Evolutionary conservation across 2,329 filamentous ascomycete genomes (phyloP).

Genomic region (Claviceps citrina): DNA sequence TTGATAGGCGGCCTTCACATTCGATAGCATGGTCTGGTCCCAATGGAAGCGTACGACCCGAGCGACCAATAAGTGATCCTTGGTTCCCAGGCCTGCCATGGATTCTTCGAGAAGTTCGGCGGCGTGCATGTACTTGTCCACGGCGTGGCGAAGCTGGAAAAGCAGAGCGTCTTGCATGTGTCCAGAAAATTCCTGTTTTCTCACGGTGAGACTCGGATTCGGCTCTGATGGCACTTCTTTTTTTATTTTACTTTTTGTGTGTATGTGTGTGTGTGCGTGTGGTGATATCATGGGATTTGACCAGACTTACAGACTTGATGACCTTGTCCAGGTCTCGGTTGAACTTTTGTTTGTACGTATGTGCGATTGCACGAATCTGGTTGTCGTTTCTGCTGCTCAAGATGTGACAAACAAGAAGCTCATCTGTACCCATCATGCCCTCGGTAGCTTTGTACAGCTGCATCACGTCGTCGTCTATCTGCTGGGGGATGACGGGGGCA

Average conservation of each 20-base stretch:
- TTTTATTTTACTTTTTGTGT: too few relatives aligned
- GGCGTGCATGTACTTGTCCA: constrained; percentile 72
- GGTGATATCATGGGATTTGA: background rate
- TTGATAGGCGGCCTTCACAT: constrained; percentile 65
- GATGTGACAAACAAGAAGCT: constrained; percentile 64
- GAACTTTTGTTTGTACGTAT: constrained; percentile 61
- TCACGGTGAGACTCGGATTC: background rate
- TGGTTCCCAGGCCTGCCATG: constrained; percentile 79
- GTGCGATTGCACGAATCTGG: constrained; percentile 68
- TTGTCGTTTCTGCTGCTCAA: constrained; percentile 61
- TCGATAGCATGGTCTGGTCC: constrained; percentile 58
- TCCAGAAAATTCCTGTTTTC: constrained; percentile 57
- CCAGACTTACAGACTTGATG: constrained; percentile 45
- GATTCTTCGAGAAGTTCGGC: constrained; percentile 68
- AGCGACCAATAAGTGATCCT: constrained; percentile 63
- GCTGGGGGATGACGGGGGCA: constrained; percentile 53
- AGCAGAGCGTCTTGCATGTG: constrained; percentile 82
- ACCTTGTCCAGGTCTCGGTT: constrained; percentile 54
- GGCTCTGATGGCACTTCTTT: background rate
- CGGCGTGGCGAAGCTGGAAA: constrained; percentile 60
- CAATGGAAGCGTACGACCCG: constrained; percentile 74
- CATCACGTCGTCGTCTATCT: constrained; percentile 60
- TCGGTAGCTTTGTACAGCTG: constrained; percentile 66
- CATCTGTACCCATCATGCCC: constrained; percentile 56
- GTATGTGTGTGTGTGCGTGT: too few relatives aligned